These are phyloP conservation scores for Solanum sitiens DNA, from an alignment of 257 asterid species.

Conservation along the genomic window DNA sequence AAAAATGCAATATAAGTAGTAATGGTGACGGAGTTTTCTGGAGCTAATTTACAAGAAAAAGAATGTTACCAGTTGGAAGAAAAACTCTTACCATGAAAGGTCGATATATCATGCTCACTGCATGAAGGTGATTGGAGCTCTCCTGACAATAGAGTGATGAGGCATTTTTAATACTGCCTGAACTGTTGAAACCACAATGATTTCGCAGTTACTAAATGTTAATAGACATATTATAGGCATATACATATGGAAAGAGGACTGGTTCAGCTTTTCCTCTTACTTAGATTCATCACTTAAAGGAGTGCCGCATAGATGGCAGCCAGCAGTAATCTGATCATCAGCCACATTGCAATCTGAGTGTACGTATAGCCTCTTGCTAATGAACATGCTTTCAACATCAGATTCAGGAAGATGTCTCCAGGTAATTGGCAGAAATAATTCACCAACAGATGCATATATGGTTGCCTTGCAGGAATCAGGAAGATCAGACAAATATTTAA, in stretches of 20 bases:
- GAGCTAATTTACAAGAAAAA: not conserved
- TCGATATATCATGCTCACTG: constrained; percentile 42
- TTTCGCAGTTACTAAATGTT: not conserved
- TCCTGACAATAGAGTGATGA: constrained; percentile 36
- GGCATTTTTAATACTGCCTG: constrained; percentile 14
- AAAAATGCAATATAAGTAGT: not conserved
- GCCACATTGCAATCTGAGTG: constrained; percentile 28
- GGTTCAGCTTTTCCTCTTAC: constrained; percentile 15
- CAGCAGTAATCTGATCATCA: constrained; percentile 49
- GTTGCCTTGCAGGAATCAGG: constrained; percentile 29
- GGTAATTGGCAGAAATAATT: constrained; percentile 54
- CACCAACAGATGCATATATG: constrained; percentile 59
- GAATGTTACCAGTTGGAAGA: not conserved
- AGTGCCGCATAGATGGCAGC: constrained; percentile 54
- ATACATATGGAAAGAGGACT: not conserved
- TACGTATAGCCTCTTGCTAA: constrained; percentile 41
- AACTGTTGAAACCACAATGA: constrained; percentile 24
- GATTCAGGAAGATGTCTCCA: constrained; percentile 40
- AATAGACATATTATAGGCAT: not conserved
- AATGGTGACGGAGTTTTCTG: not conserved
- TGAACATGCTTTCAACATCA: constrained; percentile 54
- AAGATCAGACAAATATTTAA: constrained; percentile 27
- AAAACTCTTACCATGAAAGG: constrained; percentile 52
- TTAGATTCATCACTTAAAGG: constrained; percentile 27
- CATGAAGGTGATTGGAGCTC: constrained; percentile 44